Evolutionary conservation across 2,329 filamentous ascomycete species (phyloP).

Genomic region (Fusarium torulosum): DNA sequence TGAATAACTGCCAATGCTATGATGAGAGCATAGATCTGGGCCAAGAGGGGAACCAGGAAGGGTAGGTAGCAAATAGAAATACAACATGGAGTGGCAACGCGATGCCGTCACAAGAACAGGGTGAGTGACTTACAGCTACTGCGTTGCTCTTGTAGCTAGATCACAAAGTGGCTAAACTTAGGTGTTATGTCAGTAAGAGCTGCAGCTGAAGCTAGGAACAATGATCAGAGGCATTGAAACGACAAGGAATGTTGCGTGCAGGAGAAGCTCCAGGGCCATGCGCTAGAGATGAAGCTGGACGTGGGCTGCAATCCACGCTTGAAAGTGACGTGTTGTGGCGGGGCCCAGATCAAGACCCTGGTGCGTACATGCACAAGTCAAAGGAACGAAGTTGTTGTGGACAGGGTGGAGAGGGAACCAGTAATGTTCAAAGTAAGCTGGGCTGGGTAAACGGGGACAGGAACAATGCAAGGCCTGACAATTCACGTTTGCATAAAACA

Average conservation of each 20-base stretch:
- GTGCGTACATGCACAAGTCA: slow-evolving; percentile 31
- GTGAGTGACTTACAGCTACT: slow-evolving; percentile 42
- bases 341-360: slow-evolving; percentile 43
- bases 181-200: slow-evolving; percentile 33
- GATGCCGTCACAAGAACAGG: slow-evolving; percentile 17
- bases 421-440: slow-evolving; percentile 7
- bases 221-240: slow-evolving; percentile 31
- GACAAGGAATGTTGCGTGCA: slow-evolving; percentile 37
- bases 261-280: slow-evolving; percentile 36
- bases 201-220: slow-evolving; percentile 19
- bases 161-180: slow-evolving; percentile 28
- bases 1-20: background rate
- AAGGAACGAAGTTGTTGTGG: slow-evolving; percentile 18
- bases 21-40: background rate
- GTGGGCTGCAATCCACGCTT: slow-evolving; percentile 46
- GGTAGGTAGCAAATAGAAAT: slow-evolving; percentile 1
- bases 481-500: background rate
- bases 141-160: slow-evolving; percentile 22
- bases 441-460: background rate
- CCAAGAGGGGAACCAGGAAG: slow-evolving; percentile 1
- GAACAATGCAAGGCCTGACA: background rate
- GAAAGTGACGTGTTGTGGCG: slow-evolving; percentile 49
- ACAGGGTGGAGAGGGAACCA: slow-evolving; percentile 11
- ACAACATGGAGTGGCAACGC: slow-evolving; percentile 16
- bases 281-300: slow-evolving; percentile 43